These are phyloP conservation scores for Geotrichum bryndzae DNA, from an alignment of 1,139 yeast genomes.

Conservation along the genomic window DNA sequence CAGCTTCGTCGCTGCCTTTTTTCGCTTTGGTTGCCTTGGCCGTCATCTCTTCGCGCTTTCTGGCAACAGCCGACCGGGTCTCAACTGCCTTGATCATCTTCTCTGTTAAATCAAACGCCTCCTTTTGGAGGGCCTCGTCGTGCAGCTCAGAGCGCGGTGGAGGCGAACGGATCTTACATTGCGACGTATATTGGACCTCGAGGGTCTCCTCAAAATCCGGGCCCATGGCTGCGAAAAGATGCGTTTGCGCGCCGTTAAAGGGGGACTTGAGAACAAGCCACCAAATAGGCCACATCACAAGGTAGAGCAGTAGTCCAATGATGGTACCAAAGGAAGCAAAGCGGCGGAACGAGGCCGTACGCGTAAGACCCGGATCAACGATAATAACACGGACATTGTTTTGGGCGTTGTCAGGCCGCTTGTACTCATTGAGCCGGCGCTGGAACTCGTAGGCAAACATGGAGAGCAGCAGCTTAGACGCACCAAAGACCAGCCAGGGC, in stretches of 20 bases:
- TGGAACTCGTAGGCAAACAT: slow-evolving; percentile 74
- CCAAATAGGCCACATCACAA: slow-evolving; percentile 71
- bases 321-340: slow-evolving; percentile 71
- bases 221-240: slow-evolving; percentile 61
- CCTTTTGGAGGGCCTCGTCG: slow-evolving; percentile 56
- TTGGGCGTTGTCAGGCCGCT: slow-evolving; percentile 61
- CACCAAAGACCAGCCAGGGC: slow-evolving; percentile 77
- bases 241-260: slow-evolving; percentile 71
- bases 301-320: slow-evolving; percentile 59
- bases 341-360: slow-evolving; percentile 80
- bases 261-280: slow-evolving; percentile 75
- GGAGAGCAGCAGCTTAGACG: slow-evolving; percentile 70
- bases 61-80: slow-evolving; percentile 56
- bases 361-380: slow-evolving; percentile 88
- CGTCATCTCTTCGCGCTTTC: slow-evolving; percentile 27
- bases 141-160: slow-evolving; percentile 59
- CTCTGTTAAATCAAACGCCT: slow-evolving; percentile 59
- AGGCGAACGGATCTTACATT: slow-evolving; percentile 51
- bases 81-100: slow-evolving; percentile 54
- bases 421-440: slow-evolving; percentile 49
- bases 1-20: neutral
- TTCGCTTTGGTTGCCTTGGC: slow-evolving; percentile 6
- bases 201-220: slow-evolving; percentile 57
- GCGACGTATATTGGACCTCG: slow-evolving; percentile 69
- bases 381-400: slow-evolving; percentile 62